Evolutionary conservation across 345 rosid species (phyloP).

Genomic region (Cochlearia excelsa): DNA sequence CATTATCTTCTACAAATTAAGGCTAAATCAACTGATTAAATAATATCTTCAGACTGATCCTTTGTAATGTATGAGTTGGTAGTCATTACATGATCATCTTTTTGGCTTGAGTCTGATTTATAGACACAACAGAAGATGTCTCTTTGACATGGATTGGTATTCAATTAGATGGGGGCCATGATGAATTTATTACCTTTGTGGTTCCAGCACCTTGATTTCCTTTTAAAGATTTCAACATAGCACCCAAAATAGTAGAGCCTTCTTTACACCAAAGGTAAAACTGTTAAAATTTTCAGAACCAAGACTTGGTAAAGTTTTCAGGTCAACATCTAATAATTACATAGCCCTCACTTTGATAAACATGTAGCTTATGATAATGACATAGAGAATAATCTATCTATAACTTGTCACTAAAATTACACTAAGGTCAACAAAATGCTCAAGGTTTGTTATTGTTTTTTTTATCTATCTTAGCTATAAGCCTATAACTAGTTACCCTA

Average conservation of each 20-base stretch:
- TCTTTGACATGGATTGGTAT: constrained; percentile 35
- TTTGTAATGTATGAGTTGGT: constrained; percentile 14
- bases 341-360: too few relatives aligned
- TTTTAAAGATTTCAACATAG: constrained; percentile 19
- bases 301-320: constrained; percentile 3
- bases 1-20: constrained; percentile 38
- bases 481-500: constrained; percentile 27
- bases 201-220: constrained; percentile 25
- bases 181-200: constrained; percentile 28
- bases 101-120: constrained; percentile 21
- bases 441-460: constrained; percentile 18
- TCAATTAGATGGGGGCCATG: constrained; percentile 34
- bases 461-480: constrained; percentile 11
- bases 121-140: constrained; percentile 35
- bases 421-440: constrained; percentile 13
- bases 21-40: constrained; percentile 8
- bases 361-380: constrained; percentile 9
- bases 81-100: constrained; percentile 7
- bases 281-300: constrained; percentile 12
- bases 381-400: neutral
- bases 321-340: neutral
- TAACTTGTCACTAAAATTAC: neutral
- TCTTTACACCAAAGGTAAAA: constrained; percentile 22
- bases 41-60: constrained; percentile 8
- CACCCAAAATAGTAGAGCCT: constrained; percentile 1